Evolutionary conservation across 1,139 yeast species (phyloP), one percentile per base, ranked within the genome.

Genomic region (Taphrina pruni): DNA sequence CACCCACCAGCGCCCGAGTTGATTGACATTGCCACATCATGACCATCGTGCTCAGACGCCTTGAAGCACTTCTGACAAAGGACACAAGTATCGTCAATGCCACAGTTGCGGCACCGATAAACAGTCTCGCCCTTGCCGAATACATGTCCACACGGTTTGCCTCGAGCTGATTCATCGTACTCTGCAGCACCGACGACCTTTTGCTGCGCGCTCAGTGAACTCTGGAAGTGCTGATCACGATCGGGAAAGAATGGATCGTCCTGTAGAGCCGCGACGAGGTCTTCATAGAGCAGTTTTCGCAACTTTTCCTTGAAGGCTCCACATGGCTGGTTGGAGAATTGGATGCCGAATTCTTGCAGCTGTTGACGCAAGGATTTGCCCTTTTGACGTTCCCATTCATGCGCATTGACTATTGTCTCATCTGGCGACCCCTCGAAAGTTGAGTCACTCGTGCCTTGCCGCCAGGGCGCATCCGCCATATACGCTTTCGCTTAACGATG

Each of bases 1-100:
- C 92, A 92, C 0, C 97, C 97, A 4, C 97, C 97, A 73, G 88
- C 89, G 71, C 91, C 96, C 66, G 94, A 81, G 70, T 86, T 87
- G 14, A 91, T 87, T 54, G 87, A 84, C 17, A 89, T 85, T 68
- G 88, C 87, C 14, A 90, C 88, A 58, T 87, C 86, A 77, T 94
- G 99, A 65, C 87, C 96, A 45, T 78, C 77, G 78, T 94, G 99
- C 70, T 84, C 83, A 5, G 85, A 87, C 1, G 87, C 86, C 69
- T 87, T 86, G 78, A 82, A 94, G 76, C 99, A 94, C 73, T 84
- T 81, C 8, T 88, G 84, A 76, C 99, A 94, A 36, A 94, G 79
- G 0, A 94, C 97, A 78, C 96, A 89, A 0, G 96, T 88, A 66
- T 90, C 96, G 76, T 90, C 97, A 67, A 84, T 83, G 0, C 92